Conservation (phyloP, 345 rosid species). For the Dovyalis caffra region DNA sequence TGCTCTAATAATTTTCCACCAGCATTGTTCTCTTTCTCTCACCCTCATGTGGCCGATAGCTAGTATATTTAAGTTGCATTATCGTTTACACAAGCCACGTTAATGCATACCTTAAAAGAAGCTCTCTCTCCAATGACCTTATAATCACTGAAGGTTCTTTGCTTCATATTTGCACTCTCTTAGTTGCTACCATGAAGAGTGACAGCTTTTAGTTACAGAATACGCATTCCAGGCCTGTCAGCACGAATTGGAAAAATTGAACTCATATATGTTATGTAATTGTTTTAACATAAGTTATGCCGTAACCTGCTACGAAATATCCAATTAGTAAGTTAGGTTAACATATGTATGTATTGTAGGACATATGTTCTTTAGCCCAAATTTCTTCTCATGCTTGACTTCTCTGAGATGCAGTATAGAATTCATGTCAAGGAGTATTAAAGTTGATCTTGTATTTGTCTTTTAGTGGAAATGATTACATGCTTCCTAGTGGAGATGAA, state of each 20-base stretch:
- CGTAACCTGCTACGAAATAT: neutral
- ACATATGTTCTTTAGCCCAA: neutral
- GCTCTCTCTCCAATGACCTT: neutral
- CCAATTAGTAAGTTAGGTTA: neutral
- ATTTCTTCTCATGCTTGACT: neutral
- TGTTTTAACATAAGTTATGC: neutral
- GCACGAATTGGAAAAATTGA: neutral
- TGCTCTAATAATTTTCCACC: neutral
- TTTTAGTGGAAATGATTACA: constrained; percentile 70
- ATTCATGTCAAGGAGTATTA: neutral
- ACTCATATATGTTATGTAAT: neutral
- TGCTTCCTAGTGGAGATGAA: constrained; percentile 82
- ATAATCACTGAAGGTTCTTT: neutral
- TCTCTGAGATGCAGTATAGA: neutral
- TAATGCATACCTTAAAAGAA: neutral
- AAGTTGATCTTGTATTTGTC: neutral
- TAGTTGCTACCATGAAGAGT: neutral
- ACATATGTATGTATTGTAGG: neutral
- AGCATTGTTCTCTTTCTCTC: neutral
- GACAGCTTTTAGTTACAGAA: neutral
- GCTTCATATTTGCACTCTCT: neutral
- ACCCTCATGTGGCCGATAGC: neutral
- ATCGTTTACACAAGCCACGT: neutral
- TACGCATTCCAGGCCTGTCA: neutral
- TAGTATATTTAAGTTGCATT: neutral